Conservation (phyloP, 352 stramenopile genomes). For the Globisporangium okanoganense region DNA sequence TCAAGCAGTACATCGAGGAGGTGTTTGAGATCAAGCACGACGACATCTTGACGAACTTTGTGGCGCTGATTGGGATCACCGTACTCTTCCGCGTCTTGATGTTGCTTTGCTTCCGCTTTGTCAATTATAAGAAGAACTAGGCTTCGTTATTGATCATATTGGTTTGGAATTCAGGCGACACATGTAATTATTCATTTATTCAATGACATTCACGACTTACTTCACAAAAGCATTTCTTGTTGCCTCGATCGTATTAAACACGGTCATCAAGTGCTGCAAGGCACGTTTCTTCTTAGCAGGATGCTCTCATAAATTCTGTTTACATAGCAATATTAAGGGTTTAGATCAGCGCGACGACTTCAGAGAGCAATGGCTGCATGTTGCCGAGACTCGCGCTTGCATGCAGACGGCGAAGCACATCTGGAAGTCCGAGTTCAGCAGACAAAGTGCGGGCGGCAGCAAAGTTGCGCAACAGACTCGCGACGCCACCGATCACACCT, state of each 20-base stretch:
- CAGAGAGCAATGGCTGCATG: conserved; percentile 54
- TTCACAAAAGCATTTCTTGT: not conserved
- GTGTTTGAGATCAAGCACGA: not conserved
- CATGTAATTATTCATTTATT: not conserved
- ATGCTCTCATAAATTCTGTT: not conserved
- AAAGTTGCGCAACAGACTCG: conserved; percentile 61
- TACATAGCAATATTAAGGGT: conserved; percentile 1
- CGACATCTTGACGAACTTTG: not conserved
- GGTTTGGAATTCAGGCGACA: not conserved
- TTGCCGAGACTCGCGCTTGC: conserved; percentile 26
- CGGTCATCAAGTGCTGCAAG: not conserved
- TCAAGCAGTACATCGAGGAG: conserved; percentile 2
- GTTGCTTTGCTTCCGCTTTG: conserved; percentile 2
- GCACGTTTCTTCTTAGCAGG: not conserved
- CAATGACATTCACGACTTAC: not conserved
- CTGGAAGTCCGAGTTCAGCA: conserved; percentile 55
- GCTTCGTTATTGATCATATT: not conserved
- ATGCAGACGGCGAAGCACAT: conserved; percentile 59
- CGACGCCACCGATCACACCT: conserved; percentile 58
- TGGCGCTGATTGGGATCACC: not conserved
- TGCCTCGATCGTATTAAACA: too few species aligned
- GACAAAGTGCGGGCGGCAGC: conserved; percentile 52
- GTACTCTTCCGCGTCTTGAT: not conserved
- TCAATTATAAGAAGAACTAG: conserved; percentile 10
- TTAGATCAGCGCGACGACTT: conserved; percentile 65